These are phyloP conservation scores for Talaromyces marneffei DNA, from an alignment of 2,329 filamentous ascomycete genomes.

Conservation along the genomic window DNA sequence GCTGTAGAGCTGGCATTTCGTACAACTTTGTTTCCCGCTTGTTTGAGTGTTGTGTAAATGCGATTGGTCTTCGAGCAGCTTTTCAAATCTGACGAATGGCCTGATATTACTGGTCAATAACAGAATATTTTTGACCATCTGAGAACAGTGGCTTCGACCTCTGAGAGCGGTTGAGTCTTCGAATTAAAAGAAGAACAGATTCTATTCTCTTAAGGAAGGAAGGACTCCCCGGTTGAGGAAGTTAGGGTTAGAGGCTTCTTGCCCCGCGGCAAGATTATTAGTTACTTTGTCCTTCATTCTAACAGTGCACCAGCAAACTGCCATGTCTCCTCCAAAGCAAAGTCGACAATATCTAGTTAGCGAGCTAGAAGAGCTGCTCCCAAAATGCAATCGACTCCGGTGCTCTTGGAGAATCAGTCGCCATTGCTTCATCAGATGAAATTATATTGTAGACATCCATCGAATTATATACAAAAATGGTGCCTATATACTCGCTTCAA, in stretches of 20 bases:
- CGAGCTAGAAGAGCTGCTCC: background rate
- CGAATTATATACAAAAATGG: background rate
- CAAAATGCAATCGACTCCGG: background rate
- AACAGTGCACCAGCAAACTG: background rate
- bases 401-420: background rate
- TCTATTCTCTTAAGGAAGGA: background rate
- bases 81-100: background rate
- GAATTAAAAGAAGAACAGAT: background rate
- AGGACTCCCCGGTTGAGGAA: background rate
- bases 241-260: too few relatives aligned
- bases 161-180: background rate
- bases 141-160: background rate
- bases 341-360: background rate
- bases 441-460: background rate
- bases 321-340: background rate
- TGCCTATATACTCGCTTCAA: background rate
- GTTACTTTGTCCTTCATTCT: too few relatives aligned
- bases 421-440: background rate
- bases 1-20: background rate
- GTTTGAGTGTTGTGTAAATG: background rate
- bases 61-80: background rate
- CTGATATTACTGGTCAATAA: background rate
- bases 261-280: background rate
- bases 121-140: background rate
- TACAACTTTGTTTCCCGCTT: background rate